phyloP scores from a whole-genome alignment of 148 eudicot species.

The Vaccinium myrtillus region DNA sequence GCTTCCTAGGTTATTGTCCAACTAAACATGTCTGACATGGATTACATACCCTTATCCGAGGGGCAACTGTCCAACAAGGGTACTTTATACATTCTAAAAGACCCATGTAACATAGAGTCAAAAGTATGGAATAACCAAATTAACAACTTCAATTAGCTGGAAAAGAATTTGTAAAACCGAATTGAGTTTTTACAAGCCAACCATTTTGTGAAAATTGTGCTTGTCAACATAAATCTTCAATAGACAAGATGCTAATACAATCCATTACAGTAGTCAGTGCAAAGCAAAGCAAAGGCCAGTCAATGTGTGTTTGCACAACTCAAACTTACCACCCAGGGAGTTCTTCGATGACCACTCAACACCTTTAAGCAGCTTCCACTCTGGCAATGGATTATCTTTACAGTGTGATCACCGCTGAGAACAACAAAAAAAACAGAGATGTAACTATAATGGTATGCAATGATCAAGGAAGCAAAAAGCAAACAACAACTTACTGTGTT shows the following conservation, averaged over 20 bases:
- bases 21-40: neutral
- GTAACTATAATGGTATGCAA: neutral
- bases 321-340: constrained; percentile 77
- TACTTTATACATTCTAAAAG: no score
- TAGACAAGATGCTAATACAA: neutral
- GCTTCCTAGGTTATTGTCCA: neutral
- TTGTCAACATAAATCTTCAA: neutral
- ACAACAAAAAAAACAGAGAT: constrained; percentile 6
- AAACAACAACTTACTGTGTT: constrained; percentile 60
- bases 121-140: neutral
- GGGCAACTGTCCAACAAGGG: no score
- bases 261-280: neutral
- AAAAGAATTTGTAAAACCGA: neutral
- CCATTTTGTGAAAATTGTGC: neutral
- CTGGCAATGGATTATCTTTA: constrained; percentile 63
- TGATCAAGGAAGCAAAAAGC: neutral
- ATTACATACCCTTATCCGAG: neutral
- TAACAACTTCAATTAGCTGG: neutral
- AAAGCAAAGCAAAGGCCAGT: neutral
- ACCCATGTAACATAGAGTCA: no score
- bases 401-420: constrained; percentile 77
- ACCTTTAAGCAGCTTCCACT: constrained; percentile 69
- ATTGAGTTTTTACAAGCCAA: neutral
- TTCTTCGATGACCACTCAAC: constrained; percentile 68
- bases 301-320: constrained; percentile 3